Evolutionary conservation across 1,284 basidiomycete species (phyloP).

Genomic region (Ganoderma sp.): DNA sequence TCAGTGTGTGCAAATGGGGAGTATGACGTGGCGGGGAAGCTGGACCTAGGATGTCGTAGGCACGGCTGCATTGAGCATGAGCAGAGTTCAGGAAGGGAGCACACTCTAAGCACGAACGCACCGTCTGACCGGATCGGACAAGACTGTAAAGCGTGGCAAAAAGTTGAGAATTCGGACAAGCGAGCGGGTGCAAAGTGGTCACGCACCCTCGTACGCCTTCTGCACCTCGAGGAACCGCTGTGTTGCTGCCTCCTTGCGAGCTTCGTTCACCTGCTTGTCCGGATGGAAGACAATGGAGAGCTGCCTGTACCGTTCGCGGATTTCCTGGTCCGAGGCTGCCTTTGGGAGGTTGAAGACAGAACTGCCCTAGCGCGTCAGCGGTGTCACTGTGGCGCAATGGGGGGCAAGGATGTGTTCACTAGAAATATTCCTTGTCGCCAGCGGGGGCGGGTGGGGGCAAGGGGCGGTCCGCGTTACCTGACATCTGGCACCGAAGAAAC

Average conservation of each 20-base stretch:
- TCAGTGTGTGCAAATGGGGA: conserved; percentile 15
- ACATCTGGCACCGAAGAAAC: conserved; percentile 23
- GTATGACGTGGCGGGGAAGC: conserved; percentile 10
- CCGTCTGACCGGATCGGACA: conserved; percentile 78
- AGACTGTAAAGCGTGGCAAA: conserved; percentile 49
- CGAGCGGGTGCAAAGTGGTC: conserved; percentile 15
- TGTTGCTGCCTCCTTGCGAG: conserved; percentile 63
- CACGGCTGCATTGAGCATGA: conserved; percentile 45
- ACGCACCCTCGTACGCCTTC: conserved; percentile 76
- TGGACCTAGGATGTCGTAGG: conserved; percentile 78
- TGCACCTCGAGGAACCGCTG: conserved; percentile 76
- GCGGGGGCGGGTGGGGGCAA: conserved; percentile 5
- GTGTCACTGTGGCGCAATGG: conserved; percentile 19
- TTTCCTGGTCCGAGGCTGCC: conserved; percentile 67
- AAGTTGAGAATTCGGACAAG: conserved; percentile 5
- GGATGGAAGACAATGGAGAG: conserved; percentile 85
- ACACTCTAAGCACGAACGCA: conserved; percentile 40
- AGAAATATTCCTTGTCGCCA: conserved; percentile 33
- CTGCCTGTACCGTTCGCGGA: conserved; percentile 73
- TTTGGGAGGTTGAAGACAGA: conserved; percentile 71
- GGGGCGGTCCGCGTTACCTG: conserved; percentile 18
- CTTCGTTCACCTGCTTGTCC: conserved; percentile 76
- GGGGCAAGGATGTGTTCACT: conserved; percentile 27
- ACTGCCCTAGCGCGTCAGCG: conserved; percentile 42
- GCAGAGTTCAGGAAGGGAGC: conserved; percentile 24